phyloP scores from a whole-genome alignment of 225 moss, liverwort and hornwort species.

The Neckera pumila region DNA sequence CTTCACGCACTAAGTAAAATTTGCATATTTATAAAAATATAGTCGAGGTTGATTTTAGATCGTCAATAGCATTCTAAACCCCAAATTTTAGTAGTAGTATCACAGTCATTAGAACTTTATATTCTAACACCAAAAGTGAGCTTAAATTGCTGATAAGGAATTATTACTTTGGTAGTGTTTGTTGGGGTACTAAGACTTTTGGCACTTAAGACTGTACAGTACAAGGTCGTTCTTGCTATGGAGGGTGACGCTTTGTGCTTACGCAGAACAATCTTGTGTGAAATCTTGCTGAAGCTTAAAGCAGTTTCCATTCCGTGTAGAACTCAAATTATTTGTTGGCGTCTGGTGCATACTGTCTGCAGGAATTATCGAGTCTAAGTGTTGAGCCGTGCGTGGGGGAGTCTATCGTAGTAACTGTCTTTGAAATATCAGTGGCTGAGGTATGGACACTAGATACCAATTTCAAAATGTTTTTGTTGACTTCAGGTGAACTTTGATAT shows the following conservation, averaged over 20 bases:
- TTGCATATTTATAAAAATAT: neutral
- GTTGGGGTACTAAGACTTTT: neutral
- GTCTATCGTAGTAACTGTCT: slow-evolving; percentile 63
- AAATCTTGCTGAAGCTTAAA: neutral
- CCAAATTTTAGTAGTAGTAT: neutral
- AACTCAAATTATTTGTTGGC: neutral
- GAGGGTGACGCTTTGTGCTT: neutral
- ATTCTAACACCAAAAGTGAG: neutral
- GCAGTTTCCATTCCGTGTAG: neutral
- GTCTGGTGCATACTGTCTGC: slow-evolving; percentile 1
- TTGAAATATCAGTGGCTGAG: slow-evolving; percentile 67
- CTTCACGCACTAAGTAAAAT: neutral
- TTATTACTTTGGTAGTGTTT: neutral
- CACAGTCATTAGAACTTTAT: neutral
- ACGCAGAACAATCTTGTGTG: neutral
- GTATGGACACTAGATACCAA: slow-evolving; percentile 8
- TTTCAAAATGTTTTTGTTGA: neutral
- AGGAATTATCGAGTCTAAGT: slow-evolving; percentile 92
- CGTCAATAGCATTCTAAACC: neutral
- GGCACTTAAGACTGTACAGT: neutral
- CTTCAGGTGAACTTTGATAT: neutral
- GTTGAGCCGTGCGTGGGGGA: slow-evolving; percentile 69
- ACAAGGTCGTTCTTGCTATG: neutral
- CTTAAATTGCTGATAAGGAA: neutral
- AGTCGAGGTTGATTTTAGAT: neutral